A percentile compares a stretch with the other conserved stretches of the same genome.
Conservation (phyloP, 2,329 filamentous ascomycete genomes). For the Talaromyces sp. region DNA sequence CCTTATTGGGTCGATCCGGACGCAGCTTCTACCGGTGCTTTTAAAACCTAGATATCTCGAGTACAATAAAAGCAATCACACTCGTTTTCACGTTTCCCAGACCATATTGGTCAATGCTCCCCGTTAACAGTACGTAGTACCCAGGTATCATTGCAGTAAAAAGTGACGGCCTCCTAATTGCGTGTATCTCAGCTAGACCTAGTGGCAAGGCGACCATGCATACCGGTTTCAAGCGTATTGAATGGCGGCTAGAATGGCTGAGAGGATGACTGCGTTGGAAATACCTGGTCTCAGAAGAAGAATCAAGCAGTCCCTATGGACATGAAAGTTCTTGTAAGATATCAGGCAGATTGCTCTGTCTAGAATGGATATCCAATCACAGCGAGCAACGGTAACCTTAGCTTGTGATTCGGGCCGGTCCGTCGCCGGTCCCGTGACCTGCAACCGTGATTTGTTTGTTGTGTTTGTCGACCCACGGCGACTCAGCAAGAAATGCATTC, state of each 20-base stretch:
- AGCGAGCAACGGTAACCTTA: not conserved
- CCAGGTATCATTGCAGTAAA: not conserved
- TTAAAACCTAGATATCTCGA: not conserved
- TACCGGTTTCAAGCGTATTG: not conserved
- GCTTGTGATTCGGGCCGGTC: slow-evolving; percentile 13
- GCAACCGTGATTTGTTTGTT: not conserved
- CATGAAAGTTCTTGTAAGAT: not conserved
- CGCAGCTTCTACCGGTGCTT: not conserved
- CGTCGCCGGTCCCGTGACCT: slow-evolving; percentile 15
- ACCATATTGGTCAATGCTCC: not conserved
- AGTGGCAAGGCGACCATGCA: not conserved
- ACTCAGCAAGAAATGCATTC: not conserved
- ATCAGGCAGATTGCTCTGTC: not conserved
- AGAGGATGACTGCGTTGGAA: not conserved
- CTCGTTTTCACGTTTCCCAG: not conserved
- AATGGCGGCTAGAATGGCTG: not conserved
- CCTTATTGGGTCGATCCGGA: not conserved
- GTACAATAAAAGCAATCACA: not conserved
- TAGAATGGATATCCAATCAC: not conserved
- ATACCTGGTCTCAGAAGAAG: not conserved
- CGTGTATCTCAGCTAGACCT: not conserved
- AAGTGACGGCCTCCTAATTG: not conserved
- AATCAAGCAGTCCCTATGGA: not conserved
- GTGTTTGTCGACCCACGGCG: slow-evolving; percentile 6
- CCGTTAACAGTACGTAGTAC: not conserved